phyloP scores from a whole-genome alignment of 306 rosid species.

The Sphenostylis stenocarpa region DNA sequence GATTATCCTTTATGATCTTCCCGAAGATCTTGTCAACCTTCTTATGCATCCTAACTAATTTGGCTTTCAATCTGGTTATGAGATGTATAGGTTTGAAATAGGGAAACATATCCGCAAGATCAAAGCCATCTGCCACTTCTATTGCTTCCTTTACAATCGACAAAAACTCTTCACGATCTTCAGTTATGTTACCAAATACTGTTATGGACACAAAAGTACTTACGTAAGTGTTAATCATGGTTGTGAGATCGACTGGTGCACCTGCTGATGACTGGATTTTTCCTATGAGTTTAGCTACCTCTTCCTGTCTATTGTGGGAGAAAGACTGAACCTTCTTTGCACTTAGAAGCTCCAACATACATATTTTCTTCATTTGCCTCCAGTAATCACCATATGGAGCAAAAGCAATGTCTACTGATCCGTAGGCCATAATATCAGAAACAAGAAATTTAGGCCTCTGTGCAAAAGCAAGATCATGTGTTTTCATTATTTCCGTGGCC shows the following conservation, averaged over 20 bases:
- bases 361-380: constrained; percentile 34
- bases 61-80: constrained; percentile 21
- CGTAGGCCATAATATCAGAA: constrained; percentile 5
- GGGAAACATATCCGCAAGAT: constrained; percentile 44
- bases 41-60: constrained; percentile 22
- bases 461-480: constrained; percentile 28
- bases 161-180: constrained; percentile 31
- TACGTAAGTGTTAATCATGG: background rate
- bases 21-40: no score
- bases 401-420: constrained; percentile 3
- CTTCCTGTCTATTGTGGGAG: constrained; percentile 3
- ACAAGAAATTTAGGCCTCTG: constrained; percentile 24
- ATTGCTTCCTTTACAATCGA: background rate
- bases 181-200: constrained; percentile 33
- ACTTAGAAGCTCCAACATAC: constrained; percentile 27
- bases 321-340: constrained; percentile 24
- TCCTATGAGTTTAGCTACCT: constrained; percentile 10
- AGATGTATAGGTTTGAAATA: constrained; percentile 23
- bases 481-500: constrained; percentile 27
- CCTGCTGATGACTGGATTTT: constrained; percentile 11
- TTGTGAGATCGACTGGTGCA: background rate
- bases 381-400: constrained; percentile 36
- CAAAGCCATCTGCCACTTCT: constrained; percentile 28
- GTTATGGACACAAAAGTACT: constrained; percentile 34
- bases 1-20: no score